phyloP scores from a whole-genome alignment of 2,329 filamentous ascomycete genomes.

The Penicillium sp. region DNA sequence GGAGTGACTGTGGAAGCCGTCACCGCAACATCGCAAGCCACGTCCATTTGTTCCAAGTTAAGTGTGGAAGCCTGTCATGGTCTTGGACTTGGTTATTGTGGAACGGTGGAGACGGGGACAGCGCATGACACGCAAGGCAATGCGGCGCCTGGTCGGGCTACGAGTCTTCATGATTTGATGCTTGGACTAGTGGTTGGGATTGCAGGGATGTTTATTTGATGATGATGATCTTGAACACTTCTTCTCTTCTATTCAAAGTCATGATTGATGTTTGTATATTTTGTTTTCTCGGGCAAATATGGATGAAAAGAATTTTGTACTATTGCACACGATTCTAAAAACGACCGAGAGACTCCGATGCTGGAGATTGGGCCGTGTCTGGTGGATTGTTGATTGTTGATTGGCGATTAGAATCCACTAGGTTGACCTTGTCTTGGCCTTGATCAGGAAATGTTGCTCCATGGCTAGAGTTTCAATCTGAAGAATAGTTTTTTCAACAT shows the following conservation, averaged over 20 bases:
- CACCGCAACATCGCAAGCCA: conserved; percentile 38
- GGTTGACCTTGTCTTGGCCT: too few species aligned
- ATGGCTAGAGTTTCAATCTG: too few species aligned
- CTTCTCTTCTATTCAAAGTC: background rate
- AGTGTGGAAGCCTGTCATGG: conserved; percentile 47
- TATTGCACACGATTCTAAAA: too few species aligned
- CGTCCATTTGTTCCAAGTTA: conserved; percentile 44
- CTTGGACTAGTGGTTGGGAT: conserved; percentile 43
- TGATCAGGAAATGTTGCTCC: too few species aligned
- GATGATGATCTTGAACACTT: conserved; percentile 2
- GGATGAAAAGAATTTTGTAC: too few species aligned
- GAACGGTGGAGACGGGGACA: conserved; percentile 23
- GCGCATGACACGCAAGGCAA: conserved; percentile 30
- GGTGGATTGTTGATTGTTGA: too few species aligned
- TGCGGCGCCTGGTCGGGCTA: conserved; percentile 27
- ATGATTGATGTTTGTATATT: too few species aligned
- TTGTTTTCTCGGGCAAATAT: too few species aligned
- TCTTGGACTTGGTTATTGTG: conserved; percentile 45
- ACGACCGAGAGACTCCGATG: too few species aligned
- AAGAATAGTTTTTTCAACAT: too few species aligned
- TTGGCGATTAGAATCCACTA: too few species aligned
- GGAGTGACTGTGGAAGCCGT: conserved; percentile 46
- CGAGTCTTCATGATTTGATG: conserved; percentile 40
- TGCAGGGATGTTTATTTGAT: conserved; percentile 42
- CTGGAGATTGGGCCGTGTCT: too few species aligned